phyloP scores from a whole-genome alignment of 352 stramenopile genomes.

The Phytophthora brassicae region DNA sequence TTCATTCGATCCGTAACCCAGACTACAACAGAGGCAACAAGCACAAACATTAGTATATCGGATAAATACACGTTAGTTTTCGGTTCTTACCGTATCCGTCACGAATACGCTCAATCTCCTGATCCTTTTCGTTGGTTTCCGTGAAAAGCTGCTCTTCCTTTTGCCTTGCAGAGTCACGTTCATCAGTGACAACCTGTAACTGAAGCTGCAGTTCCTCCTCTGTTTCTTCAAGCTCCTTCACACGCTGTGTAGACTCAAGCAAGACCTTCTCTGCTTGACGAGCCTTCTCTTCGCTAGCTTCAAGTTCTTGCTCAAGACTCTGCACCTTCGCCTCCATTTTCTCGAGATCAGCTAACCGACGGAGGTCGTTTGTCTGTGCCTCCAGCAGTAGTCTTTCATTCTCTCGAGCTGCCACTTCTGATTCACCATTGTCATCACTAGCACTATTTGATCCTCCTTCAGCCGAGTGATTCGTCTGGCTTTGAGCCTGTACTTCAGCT shows the following conservation, averaged over 20 bases:
- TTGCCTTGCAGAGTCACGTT: conserved; percentile 73
- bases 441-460: conserved; percentile 14
- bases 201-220: conserved; percentile 84
- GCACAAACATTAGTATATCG: not conserved
- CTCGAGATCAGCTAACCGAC: conserved; percentile 65
- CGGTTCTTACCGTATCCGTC: conserved; percentile 71
- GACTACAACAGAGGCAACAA: conserved; percentile 40
- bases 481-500: conserved; percentile 20
- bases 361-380: conserved; percentile 74
- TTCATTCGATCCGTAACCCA: conserved; percentile 90
- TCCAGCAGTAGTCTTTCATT: conserved; percentile 64
- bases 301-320: conserved; percentile 43
- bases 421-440: conserved; percentile 18
- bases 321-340: conserved; percentile 70
- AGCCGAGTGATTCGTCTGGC: not conserved
- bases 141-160: conserved; percentile 86
- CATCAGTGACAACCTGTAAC: conserved; percentile 82
- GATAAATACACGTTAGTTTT: not conserved
- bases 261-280: conserved; percentile 44
- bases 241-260: conserved; percentile 31
- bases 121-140: conserved; percentile 86
- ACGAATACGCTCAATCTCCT: conserved; percentile 87
- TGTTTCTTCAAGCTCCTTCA: conserved; percentile 61
- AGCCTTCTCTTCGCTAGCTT: conserved; percentile 30
- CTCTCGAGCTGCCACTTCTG: conserved; percentile 28